Base-by-base conservation (phyloP, 441 rosid genomes). In the Euphorbia celastroides region DNA sequence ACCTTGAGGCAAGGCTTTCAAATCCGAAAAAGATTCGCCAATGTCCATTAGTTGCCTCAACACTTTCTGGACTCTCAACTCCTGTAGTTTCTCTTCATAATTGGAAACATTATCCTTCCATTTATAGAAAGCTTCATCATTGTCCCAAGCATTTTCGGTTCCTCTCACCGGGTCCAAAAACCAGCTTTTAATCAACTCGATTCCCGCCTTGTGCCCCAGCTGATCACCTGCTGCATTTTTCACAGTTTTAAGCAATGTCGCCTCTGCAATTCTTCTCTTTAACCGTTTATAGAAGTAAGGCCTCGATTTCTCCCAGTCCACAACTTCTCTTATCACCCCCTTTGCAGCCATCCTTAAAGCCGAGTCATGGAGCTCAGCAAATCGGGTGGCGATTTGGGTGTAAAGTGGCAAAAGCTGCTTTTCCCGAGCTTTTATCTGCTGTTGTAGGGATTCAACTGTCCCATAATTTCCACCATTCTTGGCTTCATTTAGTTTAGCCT, bases 281-380 rank as follows among this genome's bases (percentile, higher is more conserved):
- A 95, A 79, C 82, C 96, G 86, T 75, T 78, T 84, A 69, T 75
- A 85, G 83, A 95, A 95, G 82, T 81, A 92, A 57, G 67, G 60
- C 34, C 98, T 90, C 1, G 98, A 92, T 60, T 71, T 55, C 25
- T 69, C 80, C 97, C 96, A 95, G 71, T 95, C 95, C 42, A 95
- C 93, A 14, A 95, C 93, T 79, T 93, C 82, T 84, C 74, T 90
- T 61, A 95, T 92, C 56, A 92, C 97, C 56, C 98, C 98, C 70
- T 95, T 95, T 3, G 90, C 98, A 54, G 92, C 99, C 99, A 95
- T 95, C 77, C 99, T 88, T 23, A 85, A 77, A 62, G 98, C 87
- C 46, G 96, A 85, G 73, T 95, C 99, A 42, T 95, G 99, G 70
- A 95, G 96, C 75, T 95, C 99, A 0, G 98, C 97, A 58, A 95